Evolutionary conservation across 106 monocot species (phyloP).

Genomic region (Platanthera guangdongensis): DNA sequence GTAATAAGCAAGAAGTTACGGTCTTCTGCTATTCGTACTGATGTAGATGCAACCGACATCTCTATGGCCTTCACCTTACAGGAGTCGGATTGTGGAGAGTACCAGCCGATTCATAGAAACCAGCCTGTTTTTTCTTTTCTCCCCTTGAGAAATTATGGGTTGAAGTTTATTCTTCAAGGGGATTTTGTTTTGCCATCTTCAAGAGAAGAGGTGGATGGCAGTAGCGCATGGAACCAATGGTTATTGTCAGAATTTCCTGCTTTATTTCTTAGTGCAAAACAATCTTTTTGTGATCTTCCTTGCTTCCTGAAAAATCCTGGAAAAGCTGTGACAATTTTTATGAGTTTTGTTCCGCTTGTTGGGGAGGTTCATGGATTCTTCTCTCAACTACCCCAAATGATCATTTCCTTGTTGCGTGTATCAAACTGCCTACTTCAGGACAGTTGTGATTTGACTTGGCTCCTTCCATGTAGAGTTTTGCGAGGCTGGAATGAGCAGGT

Average conservation of each 20-base stretch:
- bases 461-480: constrained; percentile 71
- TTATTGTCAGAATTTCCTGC: constrained; percentile 81
- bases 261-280: constrained; percentile 66
- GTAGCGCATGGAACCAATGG: constrained; percentile 99
- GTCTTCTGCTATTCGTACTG: constrained; percentile 37
- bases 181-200: constrained; percentile 98
- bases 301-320: constrained; percentile 63
- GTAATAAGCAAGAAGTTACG: constrained; percentile 62
- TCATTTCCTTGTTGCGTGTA: constrained; percentile 67
- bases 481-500: constrained; percentile 86
- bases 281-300: constrained; percentile 65
- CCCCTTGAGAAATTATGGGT: constrained; percentile 84
- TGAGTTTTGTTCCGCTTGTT: constrained; percentile 84
- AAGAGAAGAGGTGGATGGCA: constrained; percentile 93
- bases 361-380: constrained; percentile 98
- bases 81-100: constrained; percentile 49
- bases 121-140: constrained; percentile 99
- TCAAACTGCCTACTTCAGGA: constrained; percentile 81
- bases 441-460: constrained; percentile 44
- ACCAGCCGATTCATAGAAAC: constrained; percentile 49
- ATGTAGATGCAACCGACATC: constrained; percentile 84
- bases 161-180: constrained; percentile 97
- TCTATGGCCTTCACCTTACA: constrained; percentile 83
- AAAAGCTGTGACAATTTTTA: constrained; percentile 77
- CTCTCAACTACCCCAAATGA: constrained; percentile 80